phyloP scores from a whole-genome alignment of 352 stramenopile genomes.

The Pythium plurisporium region DNA sequence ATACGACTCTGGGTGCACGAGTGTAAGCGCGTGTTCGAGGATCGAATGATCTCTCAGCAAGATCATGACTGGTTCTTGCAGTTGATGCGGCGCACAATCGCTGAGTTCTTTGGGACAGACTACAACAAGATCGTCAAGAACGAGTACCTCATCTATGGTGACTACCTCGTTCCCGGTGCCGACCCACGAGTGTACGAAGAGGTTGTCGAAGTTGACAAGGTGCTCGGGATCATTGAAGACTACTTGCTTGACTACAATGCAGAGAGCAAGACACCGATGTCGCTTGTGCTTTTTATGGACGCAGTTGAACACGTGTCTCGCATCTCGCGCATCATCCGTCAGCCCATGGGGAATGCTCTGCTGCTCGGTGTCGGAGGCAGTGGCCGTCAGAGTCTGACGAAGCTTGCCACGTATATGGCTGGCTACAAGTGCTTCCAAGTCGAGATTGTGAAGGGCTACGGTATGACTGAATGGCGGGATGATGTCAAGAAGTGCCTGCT shows the following conservation, averaged over 20 bases:
- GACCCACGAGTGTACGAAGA: conserved; percentile 89
- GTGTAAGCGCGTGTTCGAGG: conserved; percentile 92
- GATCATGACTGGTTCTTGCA: conserved; percentile 90
- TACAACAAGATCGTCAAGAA: conserved; percentile 77
- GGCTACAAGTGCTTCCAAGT: conserved; percentile 93
- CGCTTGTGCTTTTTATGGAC: conserved; percentile 86
- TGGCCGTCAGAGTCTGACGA: conserved; percentile 90
- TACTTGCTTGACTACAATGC: conserved; percentile 90
- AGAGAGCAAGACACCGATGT: conserved; percentile 90
- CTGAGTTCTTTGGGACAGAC: conserved; percentile 74
- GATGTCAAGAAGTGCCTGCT: conserved; percentile 91
- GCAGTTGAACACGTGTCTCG: conserved; percentile 83
- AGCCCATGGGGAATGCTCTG: conserved; percentile 87
- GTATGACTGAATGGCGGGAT: conserved; percentile 90
- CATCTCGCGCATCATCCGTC: conserved; percentile 74
- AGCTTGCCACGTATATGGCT: conserved; percentile 91
- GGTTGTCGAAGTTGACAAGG: conserved; percentile 78
- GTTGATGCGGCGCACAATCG: conserved; percentile 61
- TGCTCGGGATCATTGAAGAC: conserved; percentile 84
- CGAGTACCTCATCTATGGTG: conserved; percentile 71
- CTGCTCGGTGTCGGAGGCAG: conserved; percentile 91
- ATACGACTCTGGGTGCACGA: conserved; percentile 93
- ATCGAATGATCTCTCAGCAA: conserved; percentile 89
- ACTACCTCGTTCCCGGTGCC: conserved; percentile 75
- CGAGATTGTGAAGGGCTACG: conserved; percentile 95